Conservation (phyloP, 2,329 filamentous ascomycete species). For the Fusarium solani-melongenae region DNA sequence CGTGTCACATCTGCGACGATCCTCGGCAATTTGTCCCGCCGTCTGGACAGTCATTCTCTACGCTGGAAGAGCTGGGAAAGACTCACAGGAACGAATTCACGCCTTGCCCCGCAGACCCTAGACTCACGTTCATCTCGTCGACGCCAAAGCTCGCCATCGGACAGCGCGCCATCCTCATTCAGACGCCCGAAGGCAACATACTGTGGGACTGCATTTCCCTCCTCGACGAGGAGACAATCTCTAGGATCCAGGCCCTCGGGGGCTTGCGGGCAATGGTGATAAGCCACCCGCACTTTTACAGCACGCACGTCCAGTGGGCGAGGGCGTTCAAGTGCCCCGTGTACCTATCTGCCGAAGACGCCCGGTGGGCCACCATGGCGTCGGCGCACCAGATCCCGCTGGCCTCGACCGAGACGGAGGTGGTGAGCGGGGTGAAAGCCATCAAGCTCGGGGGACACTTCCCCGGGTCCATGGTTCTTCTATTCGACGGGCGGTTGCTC, state of each 20-base stretch:
- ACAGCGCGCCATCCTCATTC: constrained; percentile 76
- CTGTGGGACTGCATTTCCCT: constrained; percentile 84
- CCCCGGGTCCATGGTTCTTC: constrained; percentile 75
- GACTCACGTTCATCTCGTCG: constrained; percentile 60
- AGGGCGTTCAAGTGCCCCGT: constrained; percentile 75
- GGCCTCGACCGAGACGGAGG: constrained; percentile 53
- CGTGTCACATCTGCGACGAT: constrained; percentile 79
- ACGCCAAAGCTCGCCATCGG: constrained; percentile 76
- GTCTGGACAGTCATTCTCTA: constrained; percentile 70
- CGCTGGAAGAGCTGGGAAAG: constrained; percentile 58
- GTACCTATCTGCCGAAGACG: constrained; percentile 74
- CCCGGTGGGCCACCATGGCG: constrained; percentile 67
- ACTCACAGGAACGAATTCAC: constrained; percentile 66
- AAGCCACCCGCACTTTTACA: constrained; percentile 85
- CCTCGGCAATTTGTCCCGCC: constrained; percentile 75
- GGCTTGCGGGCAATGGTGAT: constrained; percentile 79
- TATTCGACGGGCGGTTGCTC: constrained; percentile 72
- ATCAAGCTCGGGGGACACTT: constrained; percentile 85
- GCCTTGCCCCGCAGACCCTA: constrained; percentile 56
- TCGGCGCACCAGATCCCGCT: constrained; percentile 61
- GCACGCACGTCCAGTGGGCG: constrained; percentile 80
- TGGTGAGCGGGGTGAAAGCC: constrained; percentile 63
- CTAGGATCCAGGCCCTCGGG: constrained; percentile 67
- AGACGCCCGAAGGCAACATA: constrained; percentile 74
- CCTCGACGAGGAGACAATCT: constrained; percentile 72